These are phyloP conservation scores for Fusarium secorum DNA, from an alignment of 2,329 filamentous ascomycete genomes.

Conservation along the genomic window DNA sequence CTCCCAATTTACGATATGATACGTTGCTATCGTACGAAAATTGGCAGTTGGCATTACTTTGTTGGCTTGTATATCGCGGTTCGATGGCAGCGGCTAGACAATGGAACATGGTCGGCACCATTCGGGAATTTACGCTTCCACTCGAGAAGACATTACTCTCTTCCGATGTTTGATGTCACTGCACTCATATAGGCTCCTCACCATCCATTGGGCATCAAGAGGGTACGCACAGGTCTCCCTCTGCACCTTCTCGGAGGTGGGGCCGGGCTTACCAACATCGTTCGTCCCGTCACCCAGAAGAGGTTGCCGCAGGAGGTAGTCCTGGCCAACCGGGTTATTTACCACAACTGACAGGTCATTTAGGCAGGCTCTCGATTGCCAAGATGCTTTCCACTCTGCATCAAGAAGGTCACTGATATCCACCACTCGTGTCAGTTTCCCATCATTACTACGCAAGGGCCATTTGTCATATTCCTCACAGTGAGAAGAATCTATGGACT, in stretches of 20 bases:
- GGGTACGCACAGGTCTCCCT: background rate
- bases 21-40: too few species aligned
- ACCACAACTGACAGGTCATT: background rate
- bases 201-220: background rate
- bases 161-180: background rate
- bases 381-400: background rate
- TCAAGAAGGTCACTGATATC: too few species aligned
- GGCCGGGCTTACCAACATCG: too few species aligned
- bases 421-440: background rate
- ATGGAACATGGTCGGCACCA: background rate
- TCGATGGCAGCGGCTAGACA: rapidly evolving
- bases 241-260: background rate
- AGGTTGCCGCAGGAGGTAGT: background rate
- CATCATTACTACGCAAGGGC: background rate
- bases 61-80: background rate
- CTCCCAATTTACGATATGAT: background rate
- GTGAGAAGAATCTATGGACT: background rate
- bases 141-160: background rate
- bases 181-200: rapidly evolving
- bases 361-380: background rate
- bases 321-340: background rate
- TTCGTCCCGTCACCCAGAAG: background rate
- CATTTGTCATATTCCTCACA: background rate
- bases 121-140: rapidly evolving
- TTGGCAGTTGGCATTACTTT: background rate